phyloP scores from a whole-genome alignment of 257 asterid species.

The Petunia axillaris region DNA sequence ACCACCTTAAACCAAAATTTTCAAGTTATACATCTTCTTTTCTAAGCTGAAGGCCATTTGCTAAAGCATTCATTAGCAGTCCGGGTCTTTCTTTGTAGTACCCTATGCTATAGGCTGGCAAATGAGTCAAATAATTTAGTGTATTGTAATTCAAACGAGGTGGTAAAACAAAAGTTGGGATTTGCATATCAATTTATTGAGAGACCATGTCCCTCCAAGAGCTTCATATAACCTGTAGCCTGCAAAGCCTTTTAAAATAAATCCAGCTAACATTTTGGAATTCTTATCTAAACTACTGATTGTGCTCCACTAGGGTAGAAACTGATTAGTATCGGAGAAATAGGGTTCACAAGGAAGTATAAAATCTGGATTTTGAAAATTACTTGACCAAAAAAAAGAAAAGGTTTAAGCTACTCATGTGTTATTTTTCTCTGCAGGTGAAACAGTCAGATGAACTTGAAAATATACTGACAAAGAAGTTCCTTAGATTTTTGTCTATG shows the following conservation, averaged over 20 bases:
- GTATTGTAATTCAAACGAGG: not conserved
- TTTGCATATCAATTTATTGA: not conserved
- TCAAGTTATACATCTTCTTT: constrained; percentile 2
- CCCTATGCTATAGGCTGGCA: not conserved
- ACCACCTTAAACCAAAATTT: not conserved
- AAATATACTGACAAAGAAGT: constrained; percentile 92
- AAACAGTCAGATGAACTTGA: constrained; percentile 99
- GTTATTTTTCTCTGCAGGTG: constrained; percentile 55
- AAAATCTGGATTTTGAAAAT: not conserved
- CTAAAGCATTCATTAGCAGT: not conserved
- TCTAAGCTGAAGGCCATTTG: not conserved
- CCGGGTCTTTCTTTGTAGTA: constrained; percentile 3
- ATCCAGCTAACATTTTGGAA: not conserved
- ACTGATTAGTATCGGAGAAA: not conserved
- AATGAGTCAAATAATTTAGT: not conserved
- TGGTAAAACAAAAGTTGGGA: constrained; percentile 1
- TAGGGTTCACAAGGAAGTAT: not conserved
- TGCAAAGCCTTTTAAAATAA: not conserved
- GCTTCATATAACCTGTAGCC: not conserved
- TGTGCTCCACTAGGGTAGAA: not conserved
- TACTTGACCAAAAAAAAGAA: not conserved
- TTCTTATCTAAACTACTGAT: not conserved
- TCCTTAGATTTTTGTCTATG: constrained; percentile 95
- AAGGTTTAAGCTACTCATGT: constrained; percentile 16
- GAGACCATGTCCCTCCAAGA: not conserved